phyloP scores from a whole-genome alignment of 2,329 filamentous ascomycete species.

The Tothia fuscella region DNA sequence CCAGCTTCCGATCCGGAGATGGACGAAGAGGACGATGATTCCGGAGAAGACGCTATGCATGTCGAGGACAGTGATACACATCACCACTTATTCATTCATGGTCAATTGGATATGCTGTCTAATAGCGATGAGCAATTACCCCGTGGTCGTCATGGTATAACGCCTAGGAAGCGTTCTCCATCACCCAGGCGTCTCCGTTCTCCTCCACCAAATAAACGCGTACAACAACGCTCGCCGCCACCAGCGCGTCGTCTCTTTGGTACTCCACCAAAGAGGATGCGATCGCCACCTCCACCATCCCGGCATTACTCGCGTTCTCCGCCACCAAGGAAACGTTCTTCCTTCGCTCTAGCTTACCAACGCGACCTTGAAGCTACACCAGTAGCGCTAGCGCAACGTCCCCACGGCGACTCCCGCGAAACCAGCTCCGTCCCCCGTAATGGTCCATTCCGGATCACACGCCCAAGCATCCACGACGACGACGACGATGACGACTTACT shows the following conservation, averaged over 20 bases:
- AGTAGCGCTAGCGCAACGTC: slow-evolving; percentile 45
- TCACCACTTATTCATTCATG: slow-evolving; percentile 56
- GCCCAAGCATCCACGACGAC: slow-evolving; percentile 31
- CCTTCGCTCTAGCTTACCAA: slow-evolving; percentile 20
- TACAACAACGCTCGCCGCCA: slow-evolving; percentile 25
- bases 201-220: slow-evolving; percentile 29
- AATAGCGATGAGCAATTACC: slow-evolving; percentile 32
- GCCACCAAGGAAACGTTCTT: slow-evolving; percentile 40
- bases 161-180: slow-evolving; percentile 29
- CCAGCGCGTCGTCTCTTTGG: slow-evolving; percentile 51
- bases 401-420: slow-evolving; percentile 47
- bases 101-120: slow-evolving; percentile 56
- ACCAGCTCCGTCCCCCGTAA: slow-evolving; percentile 75
- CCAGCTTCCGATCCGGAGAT: slow-evolving; percentile 84
- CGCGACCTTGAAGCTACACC: slow-evolving; percentile 25
- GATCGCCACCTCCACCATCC: slow-evolving; percentile 29
- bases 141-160: background rate
- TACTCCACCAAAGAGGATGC: slow-evolving; percentile 57
- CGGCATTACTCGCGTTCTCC: slow-evolving; percentile 50
- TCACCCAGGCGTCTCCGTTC: slow-evolving; percentile 54
- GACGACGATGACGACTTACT: slow-evolving; percentile 29
- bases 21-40: slow-evolving; percentile 56
- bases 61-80: slow-evolving; percentile 47
- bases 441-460: slow-evolving; percentile 42
- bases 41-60: slow-evolving; percentile 29